These are phyloP conservation scores for Fimicolochytrium jonesii DNA, from an alignment of 192 early-diverging fungal genomes.

Conservation along the genomic window DNA sequence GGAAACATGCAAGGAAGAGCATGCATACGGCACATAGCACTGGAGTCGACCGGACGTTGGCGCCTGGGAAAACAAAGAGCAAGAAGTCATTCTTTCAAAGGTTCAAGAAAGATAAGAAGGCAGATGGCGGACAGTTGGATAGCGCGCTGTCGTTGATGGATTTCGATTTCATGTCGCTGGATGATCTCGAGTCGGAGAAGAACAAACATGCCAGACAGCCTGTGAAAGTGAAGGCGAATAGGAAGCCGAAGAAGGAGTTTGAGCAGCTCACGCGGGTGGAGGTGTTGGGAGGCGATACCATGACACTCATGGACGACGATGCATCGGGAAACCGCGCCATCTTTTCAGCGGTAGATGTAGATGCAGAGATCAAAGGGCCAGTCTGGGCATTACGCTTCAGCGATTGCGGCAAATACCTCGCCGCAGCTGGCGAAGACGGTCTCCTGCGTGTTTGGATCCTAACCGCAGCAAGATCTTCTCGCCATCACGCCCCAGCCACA, in stretches of 20 bases:
- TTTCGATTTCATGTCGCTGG: not conserved
- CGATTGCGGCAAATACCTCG: constrained; percentile 71
- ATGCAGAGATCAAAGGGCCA: constrained; percentile 36
- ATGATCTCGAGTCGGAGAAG: not conserved
- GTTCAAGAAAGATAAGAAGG: constrained; percentile 13
- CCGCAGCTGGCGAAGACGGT: constrained; percentile 74
- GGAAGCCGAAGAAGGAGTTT: constrained; percentile 30
- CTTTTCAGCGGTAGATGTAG: constrained; percentile 24
- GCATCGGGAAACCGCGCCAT: not conserved
- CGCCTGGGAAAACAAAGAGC: constrained; percentile 1
- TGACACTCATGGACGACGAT: not conserved
- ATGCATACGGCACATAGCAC: not conserved
- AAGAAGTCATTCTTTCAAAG: constrained; percentile 15
- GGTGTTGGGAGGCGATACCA: constrained; percentile 20
- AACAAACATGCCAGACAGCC: not conserved
- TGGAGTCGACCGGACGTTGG: not conserved
- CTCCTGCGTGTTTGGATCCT: constrained; percentile 63
- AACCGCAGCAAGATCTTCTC: not conserved
- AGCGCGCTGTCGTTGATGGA: constrained; percentile 4
- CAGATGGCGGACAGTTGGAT: not conserved
- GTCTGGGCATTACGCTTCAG: constrained; percentile 79
- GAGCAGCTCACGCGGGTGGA: constrained; percentile 23
- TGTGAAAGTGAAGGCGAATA: constrained; percentile 30
- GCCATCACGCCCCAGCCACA: not conserved
- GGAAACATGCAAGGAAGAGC: not conserved